Evolutionary conservation across 345 rosid species (phyloP).

Genomic region (Excoecaria agallocha): DNA sequence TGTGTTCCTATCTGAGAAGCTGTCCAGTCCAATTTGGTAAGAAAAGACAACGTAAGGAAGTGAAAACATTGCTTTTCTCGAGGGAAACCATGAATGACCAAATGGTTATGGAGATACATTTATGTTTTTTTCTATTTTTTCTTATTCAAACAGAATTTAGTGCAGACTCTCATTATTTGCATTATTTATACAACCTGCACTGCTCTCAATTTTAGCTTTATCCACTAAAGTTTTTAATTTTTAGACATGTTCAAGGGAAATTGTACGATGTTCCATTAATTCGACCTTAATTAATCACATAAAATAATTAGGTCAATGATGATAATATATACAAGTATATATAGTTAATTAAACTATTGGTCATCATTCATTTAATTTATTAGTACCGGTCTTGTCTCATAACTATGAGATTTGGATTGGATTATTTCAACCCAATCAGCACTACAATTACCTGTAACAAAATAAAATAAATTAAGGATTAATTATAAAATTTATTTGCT

Average conservation of each 20-base stretch:
- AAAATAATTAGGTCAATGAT: not conserved
- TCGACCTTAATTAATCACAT: not conserved
- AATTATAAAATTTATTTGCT: too few species aligned
- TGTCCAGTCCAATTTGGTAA: not conserved
- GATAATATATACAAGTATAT: too few species aligned
- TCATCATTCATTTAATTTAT: too few species aligned
- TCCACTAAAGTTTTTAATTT: too few species aligned
- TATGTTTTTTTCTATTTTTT: not conserved
- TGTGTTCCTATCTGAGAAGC: not conserved
- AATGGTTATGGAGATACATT: conserved; percentile 1
- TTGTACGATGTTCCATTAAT: conserved; percentile 3
- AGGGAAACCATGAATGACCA: not conserved
- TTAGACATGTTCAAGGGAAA: not conserved
- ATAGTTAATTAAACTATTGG: too few species aligned
- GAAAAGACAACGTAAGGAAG: conserved; percentile 16
- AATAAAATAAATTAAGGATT: too few species aligned
- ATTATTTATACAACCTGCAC: not conserved
- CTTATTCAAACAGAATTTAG: conserved; percentile 8
- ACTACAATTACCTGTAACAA: too few species aligned
- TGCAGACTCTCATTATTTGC: conserved; percentile 10
- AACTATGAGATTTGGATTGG: too few species aligned
- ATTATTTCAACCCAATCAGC: too few species aligned
- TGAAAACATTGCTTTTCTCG: not conserved
- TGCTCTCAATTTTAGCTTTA: not conserved
- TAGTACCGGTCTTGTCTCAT: too few species aligned